Evolutionary conservation across 345 rosid genomes (phyloP).

Genomic region (Psidium friedrichsthalianum): DNA sequence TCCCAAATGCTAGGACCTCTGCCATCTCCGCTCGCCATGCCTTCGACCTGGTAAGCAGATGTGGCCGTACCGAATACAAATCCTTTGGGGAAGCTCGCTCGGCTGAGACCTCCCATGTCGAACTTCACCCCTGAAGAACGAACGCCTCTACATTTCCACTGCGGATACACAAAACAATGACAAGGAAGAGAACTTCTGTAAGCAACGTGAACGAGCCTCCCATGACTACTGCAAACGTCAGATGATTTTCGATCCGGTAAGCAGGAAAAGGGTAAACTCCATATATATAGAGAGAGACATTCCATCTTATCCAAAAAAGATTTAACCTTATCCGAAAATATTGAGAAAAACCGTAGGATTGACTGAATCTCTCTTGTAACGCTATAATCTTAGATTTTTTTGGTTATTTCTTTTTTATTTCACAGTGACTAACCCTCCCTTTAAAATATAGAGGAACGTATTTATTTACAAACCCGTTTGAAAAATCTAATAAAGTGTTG

Average conservation of each 20-base stretch:
- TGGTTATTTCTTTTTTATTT: not conserved
- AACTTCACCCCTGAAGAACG: not conserved
- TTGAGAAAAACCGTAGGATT: not conserved
- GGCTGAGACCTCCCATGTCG: slow-evolving; percentile 33
- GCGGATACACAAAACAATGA: not conserved
- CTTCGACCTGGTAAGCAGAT: slow-evolving; percentile 54
- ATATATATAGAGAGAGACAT: not conserved
- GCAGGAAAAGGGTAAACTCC: not conserved
- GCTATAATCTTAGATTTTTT: not conserved
- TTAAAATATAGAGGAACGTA: not conserved
- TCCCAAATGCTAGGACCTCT: slow-evolving; percentile 70
- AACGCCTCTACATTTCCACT: not conserved
- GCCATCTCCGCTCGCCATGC: slow-evolving; percentile 47
- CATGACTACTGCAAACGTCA: not conserved
- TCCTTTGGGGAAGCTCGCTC: slow-evolving; percentile 32
- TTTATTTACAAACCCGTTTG: not conserved
- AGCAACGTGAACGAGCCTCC: not conserved
- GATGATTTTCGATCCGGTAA: no score
- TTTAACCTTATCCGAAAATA: not conserved
- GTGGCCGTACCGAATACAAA: slow-evolving; percentile 42
- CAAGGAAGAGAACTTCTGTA: not conserved
- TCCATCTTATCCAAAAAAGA: not conserved
- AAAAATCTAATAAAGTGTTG: not conserved
- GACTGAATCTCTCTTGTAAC: not conserved
- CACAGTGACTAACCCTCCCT: not conserved